Base-by-base conservation (phyloP, 2,329 filamentous ascomycete species). In the Cladophialophora yegresii region DNA sequence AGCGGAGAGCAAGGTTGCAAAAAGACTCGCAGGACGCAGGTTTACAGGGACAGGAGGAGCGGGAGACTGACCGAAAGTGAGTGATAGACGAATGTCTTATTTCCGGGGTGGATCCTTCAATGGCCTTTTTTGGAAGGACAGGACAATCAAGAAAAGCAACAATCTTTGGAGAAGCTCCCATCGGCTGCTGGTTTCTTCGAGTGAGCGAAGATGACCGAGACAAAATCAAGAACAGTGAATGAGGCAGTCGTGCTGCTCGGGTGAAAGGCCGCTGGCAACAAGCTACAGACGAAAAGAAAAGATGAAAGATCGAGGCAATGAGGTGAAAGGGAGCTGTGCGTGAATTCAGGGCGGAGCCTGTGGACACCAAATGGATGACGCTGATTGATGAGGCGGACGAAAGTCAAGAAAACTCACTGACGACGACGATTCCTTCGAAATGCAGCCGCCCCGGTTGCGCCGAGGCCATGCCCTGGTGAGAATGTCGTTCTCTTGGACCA, bases 71-170 rank as follows among this genome's bases (percentile, higher is more conserved):
- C 57, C 57, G 50, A 40, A 20, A 51, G 12, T 30, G 43, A 59
- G 43, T 59, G 57, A 59, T 59, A 59, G 45, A 59, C 57, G 32
- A 59, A 7, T 13, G 57, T 59, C 45, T 51, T 59, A 59, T 59
- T 59, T 59, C 57, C 57, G 57, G 45, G 26, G 57, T 59, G 57
- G 57, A 59, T 40, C 57, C 57, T 40, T 12, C 22, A 50, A 5
- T 50, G 16, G 45, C 49, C 57, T 45, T 16, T 50, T 59, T 50
- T 23, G 57, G 45, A 28, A 50, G 22, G 57, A 50, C 45, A 36
- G 22, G 57, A 28, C 36, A 13, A 30, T 36, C 30, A 28, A 51
- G 32, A 40, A 43, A 53, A 50, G 13, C 28, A 36, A 43, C 45
- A 23, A 54, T 20, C 22, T 22, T 50, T 50, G 20, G 28, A 43